Evolutionary conservation across 768 basidiomycete species (phyloP).

Genomic region (Naganishia antarctica): DNA sequence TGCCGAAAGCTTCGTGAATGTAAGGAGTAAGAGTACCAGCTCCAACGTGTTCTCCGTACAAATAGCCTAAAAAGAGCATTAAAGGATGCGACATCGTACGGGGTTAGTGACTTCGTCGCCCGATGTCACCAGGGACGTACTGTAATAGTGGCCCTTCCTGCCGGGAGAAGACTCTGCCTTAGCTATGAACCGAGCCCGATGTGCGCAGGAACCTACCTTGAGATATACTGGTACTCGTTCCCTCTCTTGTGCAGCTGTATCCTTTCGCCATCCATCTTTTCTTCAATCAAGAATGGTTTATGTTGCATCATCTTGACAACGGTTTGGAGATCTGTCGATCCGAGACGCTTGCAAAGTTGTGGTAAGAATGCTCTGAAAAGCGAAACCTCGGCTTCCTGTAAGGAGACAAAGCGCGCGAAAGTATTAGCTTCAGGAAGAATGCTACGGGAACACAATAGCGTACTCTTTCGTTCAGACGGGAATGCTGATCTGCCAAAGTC

Average conservation of each 20-base stretch:
- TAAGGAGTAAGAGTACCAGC: slow-evolving; percentile 82
- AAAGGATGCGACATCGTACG: not conserved
- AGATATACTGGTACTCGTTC: slow-evolving; percentile 86
- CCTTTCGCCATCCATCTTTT: slow-evolving; percentile 94
- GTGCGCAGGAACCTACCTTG: slow-evolving; percentile 56
- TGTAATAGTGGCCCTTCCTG: slow-evolving; percentile 30
- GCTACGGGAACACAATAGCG: slow-evolving; percentile 6
- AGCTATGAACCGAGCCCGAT: not conserved
- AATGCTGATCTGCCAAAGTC: slow-evolving; percentile 72
- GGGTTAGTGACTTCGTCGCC: not conserved
- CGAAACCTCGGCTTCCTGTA: slow-evolving; percentile 74
- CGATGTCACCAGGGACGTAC: slow-evolving; percentile 25
- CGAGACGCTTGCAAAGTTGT: slow-evolving; percentile 88
- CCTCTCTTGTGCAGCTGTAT: slow-evolving; percentile 93
- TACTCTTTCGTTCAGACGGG: slow-evolving; percentile 52
- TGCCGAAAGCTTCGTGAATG: slow-evolving; percentile 70
- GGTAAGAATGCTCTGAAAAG: slow-evolving; percentile 84
- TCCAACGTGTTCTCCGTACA: slow-evolving; percentile 78
- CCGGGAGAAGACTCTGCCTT: not conserved
- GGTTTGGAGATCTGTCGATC: slow-evolving; percentile 66
- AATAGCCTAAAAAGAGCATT: slow-evolving; percentile 50
- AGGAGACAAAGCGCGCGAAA: not conserved
- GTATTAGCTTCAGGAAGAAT: too few species aligned
- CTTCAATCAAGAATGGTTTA: slow-evolving; percentile 80
- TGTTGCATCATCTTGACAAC: slow-evolving; percentile 79